Evolutionary conservation across 768 basidiomycete species (phyloP).

Genomic region (Collybia sp.): DNA sequence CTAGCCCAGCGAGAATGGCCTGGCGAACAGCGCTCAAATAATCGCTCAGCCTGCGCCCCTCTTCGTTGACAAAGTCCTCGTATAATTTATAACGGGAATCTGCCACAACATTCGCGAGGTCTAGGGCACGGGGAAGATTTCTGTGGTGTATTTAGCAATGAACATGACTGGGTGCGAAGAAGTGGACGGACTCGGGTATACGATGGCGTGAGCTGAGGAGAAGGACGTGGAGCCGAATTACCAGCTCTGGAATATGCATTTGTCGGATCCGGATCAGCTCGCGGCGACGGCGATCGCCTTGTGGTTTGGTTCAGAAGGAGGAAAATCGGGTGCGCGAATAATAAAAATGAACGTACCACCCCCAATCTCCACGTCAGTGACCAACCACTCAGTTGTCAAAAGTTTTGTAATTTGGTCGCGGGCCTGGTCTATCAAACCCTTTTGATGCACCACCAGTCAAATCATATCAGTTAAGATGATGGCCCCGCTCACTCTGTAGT

Average conservation of each 20-base stretch:
- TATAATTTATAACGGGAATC: conserved; percentile 85
- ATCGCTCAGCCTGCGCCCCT: conserved; percentile 58
- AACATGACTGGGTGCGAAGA: not conserved
- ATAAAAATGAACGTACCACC: conserved; percentile 26
- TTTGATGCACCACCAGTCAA: conserved; percentile 1
- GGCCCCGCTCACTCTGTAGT: conserved; percentile 48
- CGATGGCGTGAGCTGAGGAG: conserved; percentile 59
- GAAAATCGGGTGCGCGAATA: not conserved
- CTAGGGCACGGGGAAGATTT: conserved; percentile 69
- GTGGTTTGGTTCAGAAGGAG: not conserved
- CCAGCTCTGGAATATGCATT: conserved; percentile 85
- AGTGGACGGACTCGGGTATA: conserved; percentile 58
- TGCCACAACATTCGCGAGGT: conserved; percentile 81
- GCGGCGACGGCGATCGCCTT: conserved; percentile 49
- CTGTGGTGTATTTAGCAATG: conserved; percentile 29
- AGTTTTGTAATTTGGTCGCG: conserved; percentile 64
- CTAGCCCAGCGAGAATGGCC: conserved; percentile 67
- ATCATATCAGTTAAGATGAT: not conserved
- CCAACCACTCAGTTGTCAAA: conserved; percentile 76
- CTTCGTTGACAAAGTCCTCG: conserved; percentile 71
- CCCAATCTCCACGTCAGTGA: conserved; percentile 42
- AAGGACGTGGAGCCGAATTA: conserved; percentile 77
- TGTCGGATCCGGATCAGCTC: conserved; percentile 83
- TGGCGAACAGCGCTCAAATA: conserved; percentile 73
- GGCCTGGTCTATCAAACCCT: conserved; percentile 61